Evolutionary conservation across 148 eudicot genomes (phyloP).

Genomic region (Rhododendron kiyosumense): DNA sequence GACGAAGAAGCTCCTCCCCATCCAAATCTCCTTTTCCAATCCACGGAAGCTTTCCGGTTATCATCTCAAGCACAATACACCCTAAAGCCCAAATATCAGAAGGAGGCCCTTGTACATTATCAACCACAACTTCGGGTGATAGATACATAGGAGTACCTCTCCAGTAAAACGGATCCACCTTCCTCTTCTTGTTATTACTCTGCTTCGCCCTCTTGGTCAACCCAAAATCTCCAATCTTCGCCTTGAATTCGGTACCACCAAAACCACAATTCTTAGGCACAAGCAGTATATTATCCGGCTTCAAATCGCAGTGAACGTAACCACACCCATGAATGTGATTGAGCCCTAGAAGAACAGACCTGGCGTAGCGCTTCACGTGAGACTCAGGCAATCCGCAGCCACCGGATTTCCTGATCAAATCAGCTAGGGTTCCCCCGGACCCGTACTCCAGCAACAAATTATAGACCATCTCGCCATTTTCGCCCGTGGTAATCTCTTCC

Average conservation of each 20-base stretch:
- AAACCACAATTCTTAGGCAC: constrained; percentile 13
- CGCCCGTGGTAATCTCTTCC: constrained; percentile 22
- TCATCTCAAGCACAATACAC: constrained; percentile 47
- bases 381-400: constrained; percentile 26
- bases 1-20: constrained; percentile 14
- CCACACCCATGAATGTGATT: constrained; percentile 27
- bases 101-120: constrained; percentile 29
- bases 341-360: constrained; percentile 31
- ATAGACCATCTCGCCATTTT: constrained; percentile 22
- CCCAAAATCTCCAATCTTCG: constrained; percentile 46
- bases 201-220: constrained; percentile 25
- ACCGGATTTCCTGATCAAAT: constrained; percentile 26
- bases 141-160: constrained; percentile 43
- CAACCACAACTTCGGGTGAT: constrained; percentile 38
- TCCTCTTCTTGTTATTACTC: constrained; percentile 19
- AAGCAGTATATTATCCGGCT: constrained; percentile 41
- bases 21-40: constrained; percentile 10
- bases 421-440: constrained; percentile 37
- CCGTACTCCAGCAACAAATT: constrained; percentile 32
- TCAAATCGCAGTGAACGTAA: constrained; percentile 44
- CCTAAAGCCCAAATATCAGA: constrained; percentile 57
- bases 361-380: constrained; percentile 24
- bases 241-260: constrained; percentile 15
- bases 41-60: constrained; percentile 40
- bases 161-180: constrained; percentile 26